A percentile compares a stretch with the other conserved stretches of the same genome.
phyloP scores from a whole-genome alignment of 345 rosid species.

The Cardamine occulta region DNA sequence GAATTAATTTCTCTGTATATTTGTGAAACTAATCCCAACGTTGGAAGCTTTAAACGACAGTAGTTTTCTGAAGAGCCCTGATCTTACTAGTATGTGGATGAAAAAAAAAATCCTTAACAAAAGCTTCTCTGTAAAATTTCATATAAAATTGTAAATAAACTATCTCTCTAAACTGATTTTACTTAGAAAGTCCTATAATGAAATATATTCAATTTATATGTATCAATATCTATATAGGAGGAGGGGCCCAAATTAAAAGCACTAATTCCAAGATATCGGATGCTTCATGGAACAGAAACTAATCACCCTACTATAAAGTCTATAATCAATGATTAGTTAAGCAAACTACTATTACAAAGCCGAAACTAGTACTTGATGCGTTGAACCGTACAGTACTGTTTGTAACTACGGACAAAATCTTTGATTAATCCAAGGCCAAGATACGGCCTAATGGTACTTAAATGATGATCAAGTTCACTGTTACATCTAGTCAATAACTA shows the following conservation, averaged over 20 bases:
- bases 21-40: conserved; percentile 4
- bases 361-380: conserved; percentile 41
- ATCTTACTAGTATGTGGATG: background rate
- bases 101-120: background rate
- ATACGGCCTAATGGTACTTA: conserved; percentile 31
- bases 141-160: background rate
- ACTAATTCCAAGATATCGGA: conserved; percentile 38
- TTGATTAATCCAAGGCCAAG: conserved; percentile 45
- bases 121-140: background rate
- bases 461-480: conserved; percentile 38
- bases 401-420: conserved; percentile 38
- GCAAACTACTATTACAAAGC: conserved; percentile 22
- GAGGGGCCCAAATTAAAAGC: conserved; percentile 9
- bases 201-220: background rate
- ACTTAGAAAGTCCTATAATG: background rate
- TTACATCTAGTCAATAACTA: conserved; percentile 12
- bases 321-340: conserved; percentile 41
- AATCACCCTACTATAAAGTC: conserved; percentile 24
- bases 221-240: background rate
- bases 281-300: conserved; percentile 40
- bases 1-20: background rate
- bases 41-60: background rate
- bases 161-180: background rate
- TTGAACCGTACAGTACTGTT: conserved; percentile 39
- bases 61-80: background rate